Conservation (phyloP, 23 red algal genomes). For the Gracilaria gracilis region DNA sequence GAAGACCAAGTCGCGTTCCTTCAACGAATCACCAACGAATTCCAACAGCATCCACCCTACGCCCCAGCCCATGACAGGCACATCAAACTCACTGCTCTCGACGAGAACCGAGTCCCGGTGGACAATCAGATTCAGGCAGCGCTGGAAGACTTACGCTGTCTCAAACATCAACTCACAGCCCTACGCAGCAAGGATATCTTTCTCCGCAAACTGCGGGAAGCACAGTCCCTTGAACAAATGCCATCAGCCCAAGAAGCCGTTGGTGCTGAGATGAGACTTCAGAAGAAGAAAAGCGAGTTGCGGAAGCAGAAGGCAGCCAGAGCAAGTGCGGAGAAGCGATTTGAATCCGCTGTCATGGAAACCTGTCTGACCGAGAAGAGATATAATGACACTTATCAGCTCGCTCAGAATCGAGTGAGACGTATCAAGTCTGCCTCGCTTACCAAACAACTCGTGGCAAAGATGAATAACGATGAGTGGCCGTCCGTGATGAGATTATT, state of each 20-base stretch:
- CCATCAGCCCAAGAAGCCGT: neutral
- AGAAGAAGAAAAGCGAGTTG: neutral
- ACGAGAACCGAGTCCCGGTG: neutral
- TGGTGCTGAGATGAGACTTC: neutral
- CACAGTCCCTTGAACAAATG: neutral
- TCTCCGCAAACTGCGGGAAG: neutral
- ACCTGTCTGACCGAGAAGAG: neutral
- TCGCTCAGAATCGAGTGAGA: neutral
- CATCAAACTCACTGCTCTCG: neutral
- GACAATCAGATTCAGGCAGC: conserved; percentile 1
- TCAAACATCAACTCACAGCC: conserved; percentile 18
- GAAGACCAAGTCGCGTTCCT: neutral
- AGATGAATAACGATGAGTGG: neutral
- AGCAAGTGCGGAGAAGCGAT: neutral
- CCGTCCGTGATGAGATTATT: neutral
- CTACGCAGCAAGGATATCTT: neutral
- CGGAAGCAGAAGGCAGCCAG: neutral
- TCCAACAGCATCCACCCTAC: neutral
- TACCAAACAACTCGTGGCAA: neutral
- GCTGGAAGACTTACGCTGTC: conserved; percentile 15
- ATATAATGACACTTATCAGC: neutral
- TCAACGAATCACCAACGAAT: neutral
- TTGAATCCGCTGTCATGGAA: neutral
- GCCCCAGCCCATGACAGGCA: neutral
- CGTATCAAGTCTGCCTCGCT: neutral